Percentiles rank a stretch among this genome's conserved stretches.
Conservation (phyloP, 1,139 yeast genomes). For the Hansenula sp. region DNA sequence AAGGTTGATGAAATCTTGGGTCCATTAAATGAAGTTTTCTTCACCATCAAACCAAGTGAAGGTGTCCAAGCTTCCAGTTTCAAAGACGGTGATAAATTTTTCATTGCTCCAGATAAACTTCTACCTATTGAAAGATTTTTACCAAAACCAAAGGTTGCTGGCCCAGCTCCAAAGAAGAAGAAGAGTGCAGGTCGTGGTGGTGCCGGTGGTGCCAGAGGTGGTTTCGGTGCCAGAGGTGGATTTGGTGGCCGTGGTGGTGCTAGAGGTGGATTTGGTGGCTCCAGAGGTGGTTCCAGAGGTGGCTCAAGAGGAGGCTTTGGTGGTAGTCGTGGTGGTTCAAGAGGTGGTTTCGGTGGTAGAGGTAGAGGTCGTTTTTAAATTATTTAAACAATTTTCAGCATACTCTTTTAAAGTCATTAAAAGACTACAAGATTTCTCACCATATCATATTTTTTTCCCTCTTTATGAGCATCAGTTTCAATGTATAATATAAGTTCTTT, state of each 20-base stretch:
- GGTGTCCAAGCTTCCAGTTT: constrained; percentile 94
- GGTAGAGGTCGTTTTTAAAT: constrained; percentile 35
- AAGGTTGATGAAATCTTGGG: constrained; percentile 98
- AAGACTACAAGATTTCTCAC: not conserved
- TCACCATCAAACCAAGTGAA: constrained; percentile 93
- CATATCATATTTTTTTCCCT: not conserved
- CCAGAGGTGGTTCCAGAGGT: constrained; percentile 37
- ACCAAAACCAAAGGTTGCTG: constrained; percentile 84
- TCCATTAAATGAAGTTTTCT: constrained; percentile 93
- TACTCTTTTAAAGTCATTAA: not conserved
- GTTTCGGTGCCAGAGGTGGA: constrained; percentile 41
- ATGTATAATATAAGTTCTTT: not conserved
- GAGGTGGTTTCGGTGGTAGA: constrained; percentile 52
- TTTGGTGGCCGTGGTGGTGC: constrained; percentile 39
- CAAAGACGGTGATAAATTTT: constrained; percentile 94
- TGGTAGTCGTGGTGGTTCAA: constrained; percentile 29
- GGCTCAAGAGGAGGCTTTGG: constrained; percentile 37
- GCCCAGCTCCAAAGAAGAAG: constrained; percentile 77
- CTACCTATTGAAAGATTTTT: constrained; percentile 93
- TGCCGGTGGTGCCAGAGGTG: constrained; percentile 41
- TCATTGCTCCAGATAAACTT: constrained; percentile 90
- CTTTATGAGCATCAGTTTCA: constrained; percentile 2
- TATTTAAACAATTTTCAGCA: not conserved
- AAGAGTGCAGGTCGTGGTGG: constrained; percentile 53
- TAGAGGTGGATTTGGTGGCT: constrained; percentile 42